phyloP scores from a whole-genome alignment of 495 filamentous ascomycete genomes.

The Podospora sp. region DNA sequence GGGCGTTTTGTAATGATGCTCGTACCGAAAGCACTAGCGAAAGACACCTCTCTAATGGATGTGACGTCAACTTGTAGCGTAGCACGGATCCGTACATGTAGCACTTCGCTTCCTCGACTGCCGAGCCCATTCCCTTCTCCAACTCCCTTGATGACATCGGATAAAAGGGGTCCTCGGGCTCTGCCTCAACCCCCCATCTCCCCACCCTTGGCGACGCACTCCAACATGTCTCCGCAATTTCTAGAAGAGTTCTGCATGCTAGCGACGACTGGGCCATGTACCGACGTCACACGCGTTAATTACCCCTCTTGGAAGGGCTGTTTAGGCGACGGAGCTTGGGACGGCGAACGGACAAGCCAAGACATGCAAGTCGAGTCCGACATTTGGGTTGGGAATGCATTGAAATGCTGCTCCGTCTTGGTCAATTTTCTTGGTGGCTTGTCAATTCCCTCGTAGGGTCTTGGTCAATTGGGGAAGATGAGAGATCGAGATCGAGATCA shows the following conservation, averaged over 20 bases:
- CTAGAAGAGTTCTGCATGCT: slow-evolving; percentile 2
- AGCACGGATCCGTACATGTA: too few relatives aligned
- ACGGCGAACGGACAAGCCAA: not conserved
- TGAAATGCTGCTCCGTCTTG: not conserved
- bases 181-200: not conserved
- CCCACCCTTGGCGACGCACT: not conserved
- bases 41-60: not conserved
- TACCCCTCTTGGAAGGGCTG: not conserved
- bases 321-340: slow-evolving; percentile 6
- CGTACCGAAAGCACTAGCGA: too few relatives aligned
- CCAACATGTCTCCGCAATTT: not conserved
- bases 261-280: slow-evolving; percentile 1
- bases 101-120: not conserved
- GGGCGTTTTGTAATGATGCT: too few relatives aligned
- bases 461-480: too few relatives aligned
- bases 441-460: too few relatives aligned
- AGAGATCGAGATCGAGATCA: too few relatives aligned
- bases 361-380: not conserved
- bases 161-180: not conserved
- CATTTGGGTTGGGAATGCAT: not conserved
- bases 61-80: not conserved
- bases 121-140: not conserved
- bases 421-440: too few relatives aligned
- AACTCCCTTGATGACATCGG: not conserved
- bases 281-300: not conserved